Evolutionary conservation across 352 stramenopile species (phyloP), one percentile per base, ranked within the genome.

Genomic region (Phytophthora chlamydospora): DNA sequence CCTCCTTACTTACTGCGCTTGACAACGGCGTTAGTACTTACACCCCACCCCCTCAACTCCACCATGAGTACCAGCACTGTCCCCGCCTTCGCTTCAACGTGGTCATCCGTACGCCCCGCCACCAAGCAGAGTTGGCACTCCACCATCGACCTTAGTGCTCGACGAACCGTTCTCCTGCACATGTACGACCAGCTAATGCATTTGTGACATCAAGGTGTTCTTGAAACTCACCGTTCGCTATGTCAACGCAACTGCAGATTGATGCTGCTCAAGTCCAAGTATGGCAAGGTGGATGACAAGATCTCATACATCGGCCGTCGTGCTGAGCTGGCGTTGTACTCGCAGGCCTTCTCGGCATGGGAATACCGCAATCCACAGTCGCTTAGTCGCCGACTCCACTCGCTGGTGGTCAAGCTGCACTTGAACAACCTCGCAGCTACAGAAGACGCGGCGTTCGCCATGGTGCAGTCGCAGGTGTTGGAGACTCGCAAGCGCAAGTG

Each of bases 241-340:
- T 51, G 13, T 41, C 36, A 32, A 1, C 46, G 9, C 36, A 9
- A 32, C 7, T 45, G 36, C 50, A 85, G 75, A 49, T 43, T 88
- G 29, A 29, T 88, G 45, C 58, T 88, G 40, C 72, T 88, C 39
- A 86, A 86, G 68, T 72, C 66, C 62, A 88, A 86, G 59, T 88
- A 86, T 58, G 72, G 76, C 48, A 78, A 71, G 32, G 66, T 88
- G 17, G 78, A 88, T 48, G 32, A 66, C 44, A 83, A 83, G 56
- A 86, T 85, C 54, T 86, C 76, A 58, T 82, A 81, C 55, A 86
- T 88, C 24, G 78, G 71, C 11, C 76, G 78, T 11, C 76, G 78
- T 8, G 78, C 78, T 0, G 78, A 88, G 57, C 61, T 88, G 35
- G 78, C 78, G 5, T 58, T 88, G 1, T 88, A 86, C 58, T 74